Percentiles rank a stretch among this genome's conserved stretches.
Evolutionary conservation across 495 filamentous ascomycete species (phyloP).

Genomic region (Penicillium turbatum): DNA sequence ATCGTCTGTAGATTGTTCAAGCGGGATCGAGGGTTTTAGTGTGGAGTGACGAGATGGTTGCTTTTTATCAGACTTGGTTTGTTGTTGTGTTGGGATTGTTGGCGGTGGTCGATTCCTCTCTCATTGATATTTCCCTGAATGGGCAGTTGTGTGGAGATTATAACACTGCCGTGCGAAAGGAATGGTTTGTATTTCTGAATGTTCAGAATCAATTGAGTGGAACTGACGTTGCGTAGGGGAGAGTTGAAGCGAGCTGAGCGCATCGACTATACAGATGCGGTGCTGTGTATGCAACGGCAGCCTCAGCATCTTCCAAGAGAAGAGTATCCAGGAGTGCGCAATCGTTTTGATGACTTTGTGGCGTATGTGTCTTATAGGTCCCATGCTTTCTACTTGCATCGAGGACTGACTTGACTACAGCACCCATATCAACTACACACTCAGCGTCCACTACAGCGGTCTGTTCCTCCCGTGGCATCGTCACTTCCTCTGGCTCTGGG

Average conservation of each 20-base stretch:
- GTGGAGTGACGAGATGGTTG: conserved; percentile 1
- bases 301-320: conserved; percentile 36
- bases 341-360: conserved; percentile 53
- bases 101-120: background rate
- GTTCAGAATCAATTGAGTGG: background rate
- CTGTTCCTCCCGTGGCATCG: conserved; percentile 65
- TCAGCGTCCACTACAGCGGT: conserved; percentile 30
- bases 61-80: conserved; percentile 2
- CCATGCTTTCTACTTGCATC: background rate
- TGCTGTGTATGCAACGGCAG: conserved; percentile 44
- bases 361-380: conserved; percentile 34
- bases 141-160: background rate
- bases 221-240: conserved; percentile 28
- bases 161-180: background rate
- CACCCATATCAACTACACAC: conserved; percentile 47
- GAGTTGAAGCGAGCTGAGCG: conserved; percentile 30
- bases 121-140: background rate
- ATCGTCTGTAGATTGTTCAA: background rate
- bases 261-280: conserved; percentile 44
- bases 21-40: background rate
- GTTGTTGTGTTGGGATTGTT: background rate
- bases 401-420: conserved; percentile 24
- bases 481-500: conserved; percentile 56
- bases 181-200: background rate
- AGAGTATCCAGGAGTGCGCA: conserved; percentile 46